These are phyloP conservation scores for Venturia asperata DNA, from an alignment of 2,329 filamentous ascomycete species.

Conservation along the genomic window DNA sequence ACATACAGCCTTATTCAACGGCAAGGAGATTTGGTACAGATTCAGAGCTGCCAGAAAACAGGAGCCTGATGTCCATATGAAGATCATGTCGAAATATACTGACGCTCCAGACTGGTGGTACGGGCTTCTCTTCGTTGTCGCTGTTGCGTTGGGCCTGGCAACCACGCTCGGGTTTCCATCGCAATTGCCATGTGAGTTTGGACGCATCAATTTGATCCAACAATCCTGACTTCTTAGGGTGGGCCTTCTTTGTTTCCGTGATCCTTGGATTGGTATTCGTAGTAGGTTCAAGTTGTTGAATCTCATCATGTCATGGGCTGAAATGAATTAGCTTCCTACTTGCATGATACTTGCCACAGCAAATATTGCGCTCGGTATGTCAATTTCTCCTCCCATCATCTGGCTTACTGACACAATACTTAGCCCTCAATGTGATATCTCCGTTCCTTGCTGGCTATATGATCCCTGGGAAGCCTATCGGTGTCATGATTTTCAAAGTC, in stretches of 20 bases:
- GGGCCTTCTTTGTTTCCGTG: constrained; percentile 48
- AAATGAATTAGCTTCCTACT: constrained; percentile 32
- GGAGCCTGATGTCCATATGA: constrained; percentile 32
- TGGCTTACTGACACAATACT: not conserved
- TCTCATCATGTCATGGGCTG: not conserved
- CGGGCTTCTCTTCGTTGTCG: constrained; percentile 49
- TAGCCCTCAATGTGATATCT: constrained; percentile 39
- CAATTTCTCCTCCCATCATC: not conserved
- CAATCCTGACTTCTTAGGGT: constrained; percentile 25
- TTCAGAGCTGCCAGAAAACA: constrained; percentile 27
- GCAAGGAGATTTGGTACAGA: constrained; percentile 35
- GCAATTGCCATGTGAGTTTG: constrained; percentile 32
- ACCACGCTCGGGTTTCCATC: constrained; percentile 30
- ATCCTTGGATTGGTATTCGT: constrained; percentile 28
- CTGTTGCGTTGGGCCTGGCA: constrained; percentile 32
- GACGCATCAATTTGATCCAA: not conserved
- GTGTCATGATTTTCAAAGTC: constrained; percentile 45
- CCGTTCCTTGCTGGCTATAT: constrained; percentile 47
- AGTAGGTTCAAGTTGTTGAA: constrained; percentile 30
- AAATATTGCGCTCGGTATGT: constrained; percentile 44
- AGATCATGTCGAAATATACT: constrained; percentile 29
- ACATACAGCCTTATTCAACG: constrained; percentile 32
- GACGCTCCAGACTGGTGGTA: constrained; percentile 34
- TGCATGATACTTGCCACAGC: constrained; percentile 56
- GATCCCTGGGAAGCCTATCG: constrained; percentile 42